These are phyloP conservation scores for Termitomyces sp. DNA, from an alignment of 768 basidiomycete species.

Conservation along the genomic window DNA sequence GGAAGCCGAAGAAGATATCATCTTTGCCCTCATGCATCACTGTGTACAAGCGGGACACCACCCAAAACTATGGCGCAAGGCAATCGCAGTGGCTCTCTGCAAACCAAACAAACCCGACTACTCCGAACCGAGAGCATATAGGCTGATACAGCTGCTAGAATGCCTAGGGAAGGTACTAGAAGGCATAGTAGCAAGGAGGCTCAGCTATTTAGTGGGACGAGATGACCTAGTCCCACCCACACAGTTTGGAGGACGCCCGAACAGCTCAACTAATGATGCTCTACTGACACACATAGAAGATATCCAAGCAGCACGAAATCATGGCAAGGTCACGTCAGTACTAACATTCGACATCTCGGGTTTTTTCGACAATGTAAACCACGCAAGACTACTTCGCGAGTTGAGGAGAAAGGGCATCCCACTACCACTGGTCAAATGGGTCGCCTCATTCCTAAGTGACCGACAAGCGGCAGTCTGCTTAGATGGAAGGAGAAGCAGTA, in stretches of 20 bases:
- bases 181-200: slow-evolving; percentile 19
- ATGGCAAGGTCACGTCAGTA: slow-evolving; percentile 18
- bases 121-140: slow-evolving; percentile 28
- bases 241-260: slow-evolving; percentile 21
- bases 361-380: slow-evolving; percentile 26
- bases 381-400: slow-evolving; percentile 19
- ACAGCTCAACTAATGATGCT: slow-evolving; percentile 20
- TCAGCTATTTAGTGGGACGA: slow-evolving; percentile 19
- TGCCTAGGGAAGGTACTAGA: slow-evolving; percentile 31
- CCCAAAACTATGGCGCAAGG: slow-evolving; percentile 19
- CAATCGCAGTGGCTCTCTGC: slow-evolving; percentile 25
- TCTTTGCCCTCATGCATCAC: not conserved
- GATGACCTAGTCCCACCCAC: slow-evolving; percentile 20
- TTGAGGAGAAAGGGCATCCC: slow-evolving; percentile 18
- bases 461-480: too few relatives aligned
- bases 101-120: slow-evolving; percentile 36
- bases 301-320: slow-evolving; percentile 21
- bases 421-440: slow-evolving; percentile 4
- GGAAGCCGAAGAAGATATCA: not conserved
- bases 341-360: slow-evolving; percentile 27
- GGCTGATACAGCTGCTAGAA: slow-evolving; percentile 30
- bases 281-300: slow-evolving; percentile 21
- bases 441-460: too few relatives aligned
- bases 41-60: not conserved
- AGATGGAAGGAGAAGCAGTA: too few relatives aligned